Conservation (phyloP, 805 yeast genomes). For the Kodamaea restingae region DNA sequence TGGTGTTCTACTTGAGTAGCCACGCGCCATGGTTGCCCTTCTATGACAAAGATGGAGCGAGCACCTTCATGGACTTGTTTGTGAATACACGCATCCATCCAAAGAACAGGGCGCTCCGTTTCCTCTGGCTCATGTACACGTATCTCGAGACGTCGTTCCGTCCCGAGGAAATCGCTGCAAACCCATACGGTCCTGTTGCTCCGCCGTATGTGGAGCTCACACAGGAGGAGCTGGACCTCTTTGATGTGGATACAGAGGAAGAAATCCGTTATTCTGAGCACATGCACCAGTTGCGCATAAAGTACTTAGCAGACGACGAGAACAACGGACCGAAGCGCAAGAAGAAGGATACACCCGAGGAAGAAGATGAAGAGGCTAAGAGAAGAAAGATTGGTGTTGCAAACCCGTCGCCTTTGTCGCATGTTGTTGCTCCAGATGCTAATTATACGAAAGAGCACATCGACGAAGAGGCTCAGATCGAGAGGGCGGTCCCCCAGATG, state of each 20-base stretch:
- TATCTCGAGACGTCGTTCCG: conserved; percentile 70
- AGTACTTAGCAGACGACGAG: conserved; percentile 39
- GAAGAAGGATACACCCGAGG: conserved; percentile 19
- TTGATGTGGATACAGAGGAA: conserved; percentile 45
- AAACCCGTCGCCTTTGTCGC: conserved; percentile 10
- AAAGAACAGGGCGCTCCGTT: conserved; percentile 60
- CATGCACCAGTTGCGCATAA: conserved; percentile 43
- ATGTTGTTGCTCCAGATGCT: conserved; percentile 4
- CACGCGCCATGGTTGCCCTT: conserved; percentile 47
- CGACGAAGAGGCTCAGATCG: conserved; percentile 4
- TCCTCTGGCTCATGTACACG: conserved; percentile 79
- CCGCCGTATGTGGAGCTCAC: conserved; percentile 28
- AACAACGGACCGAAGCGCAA: conserved; percentile 31
- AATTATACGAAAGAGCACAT: conserved; percentile 2
- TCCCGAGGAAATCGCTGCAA: conserved; percentile 43
- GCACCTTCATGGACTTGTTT: conserved; percentile 69
- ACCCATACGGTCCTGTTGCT: conserved; percentile 53
- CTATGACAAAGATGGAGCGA: conserved; percentile 14
- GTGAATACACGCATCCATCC: conserved; percentile 61
- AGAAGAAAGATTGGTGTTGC: conserved; percentile 3
- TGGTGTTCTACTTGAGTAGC: conserved; percentile 70
- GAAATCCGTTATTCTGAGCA: conserved; percentile 46
- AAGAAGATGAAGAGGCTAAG: conserved; percentile 5
- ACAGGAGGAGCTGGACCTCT: conserved; percentile 22
- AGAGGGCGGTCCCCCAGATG: conserved; percentile 4